Conservation (phyloP, 164 flowering plant species). For the Vitis rupestris region DNA sequence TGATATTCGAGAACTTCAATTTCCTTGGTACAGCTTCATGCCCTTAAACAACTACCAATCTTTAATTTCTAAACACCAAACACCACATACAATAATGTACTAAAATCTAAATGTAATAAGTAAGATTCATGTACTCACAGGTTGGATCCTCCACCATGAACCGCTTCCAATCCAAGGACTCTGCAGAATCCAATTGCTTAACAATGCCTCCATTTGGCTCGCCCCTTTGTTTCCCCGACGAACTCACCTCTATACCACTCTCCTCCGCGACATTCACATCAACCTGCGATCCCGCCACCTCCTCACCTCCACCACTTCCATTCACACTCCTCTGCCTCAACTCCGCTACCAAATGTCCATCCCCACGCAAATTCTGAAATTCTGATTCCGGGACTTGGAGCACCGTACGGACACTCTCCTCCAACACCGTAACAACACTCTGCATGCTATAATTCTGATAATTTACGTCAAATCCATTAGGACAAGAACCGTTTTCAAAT, state of each 20-base stretch:
- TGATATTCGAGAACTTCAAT: too few species aligned
- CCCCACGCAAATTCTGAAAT: constrained; percentile 19
- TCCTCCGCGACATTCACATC: constrained; percentile 24
- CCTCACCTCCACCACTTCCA: constrained; percentile 27
- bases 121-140: constrained; percentile 34
- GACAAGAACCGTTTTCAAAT: neutral
- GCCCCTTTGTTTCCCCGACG: constrained; percentile 14
- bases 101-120: neutral
- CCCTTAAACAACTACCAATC: too few species aligned
- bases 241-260: constrained; percentile 21
- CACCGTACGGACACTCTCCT: constrained; percentile 25
- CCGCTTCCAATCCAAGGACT: constrained; percentile 75
- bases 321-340: constrained; percentile 69
- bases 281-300: neutral
- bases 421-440: constrained; percentile 20
- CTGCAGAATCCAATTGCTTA: constrained; percentile 47
- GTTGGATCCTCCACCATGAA: constrained; percentile 63
- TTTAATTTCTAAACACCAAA: too few species aligned
- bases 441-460: constrained; percentile 13
- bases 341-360: constrained; percentile 31
- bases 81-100: neutral
- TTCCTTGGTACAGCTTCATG: too few species aligned
- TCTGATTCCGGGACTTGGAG: constrained; percentile 15
- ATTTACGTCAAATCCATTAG: constrained; percentile 11
- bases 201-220: constrained; percentile 37